Percentiles rank a stretch among this genome's conserved stretches.
Evolutionary conservation across 1,139 yeast species (phyloP).

Genomic region (Pichia sp.): DNA sequence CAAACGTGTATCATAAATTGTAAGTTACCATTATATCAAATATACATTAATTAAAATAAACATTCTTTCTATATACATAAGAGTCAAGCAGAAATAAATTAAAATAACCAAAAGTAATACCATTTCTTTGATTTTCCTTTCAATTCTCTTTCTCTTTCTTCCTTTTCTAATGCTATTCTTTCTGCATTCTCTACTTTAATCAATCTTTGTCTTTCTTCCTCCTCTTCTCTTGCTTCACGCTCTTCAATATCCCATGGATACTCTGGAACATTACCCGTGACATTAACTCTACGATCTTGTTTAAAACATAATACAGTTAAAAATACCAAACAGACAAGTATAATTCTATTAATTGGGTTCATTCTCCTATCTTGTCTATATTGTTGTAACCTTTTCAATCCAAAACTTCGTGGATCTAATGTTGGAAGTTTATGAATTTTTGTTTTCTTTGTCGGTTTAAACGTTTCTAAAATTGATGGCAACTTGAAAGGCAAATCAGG

Average conservation of each 20-base stretch:
- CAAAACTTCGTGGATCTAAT: constrained; percentile 43
- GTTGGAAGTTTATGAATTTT: constrained; percentile 31
- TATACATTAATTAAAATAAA: neutral
- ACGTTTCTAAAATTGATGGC: constrained; percentile 34
- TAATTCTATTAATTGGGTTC: constrained; percentile 50
- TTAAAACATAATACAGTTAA: constrained; percentile 41
- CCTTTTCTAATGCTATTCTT: neutral
- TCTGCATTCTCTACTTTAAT: neutral
- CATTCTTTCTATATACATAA: neutral
- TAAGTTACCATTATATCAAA: neutral
- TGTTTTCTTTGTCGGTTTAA: constrained; percentile 28
- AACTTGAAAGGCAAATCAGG: constrained; percentile 51
- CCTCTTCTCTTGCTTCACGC: constrained; percentile 30
- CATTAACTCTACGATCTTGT: constrained; percentile 46
- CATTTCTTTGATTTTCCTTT: constrained; percentile 26
- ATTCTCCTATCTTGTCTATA: constrained; percentile 40
- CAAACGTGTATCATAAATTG: neutral
- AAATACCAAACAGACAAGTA: constrained; percentile 40
- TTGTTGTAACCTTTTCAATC: constrained; percentile 41
- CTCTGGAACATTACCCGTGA: constrained; percentile 42
- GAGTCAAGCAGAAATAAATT: neutral
- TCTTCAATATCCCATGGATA: constrained; percentile 30
- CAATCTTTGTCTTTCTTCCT: constrained; percentile 2
- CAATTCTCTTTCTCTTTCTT: neutral
- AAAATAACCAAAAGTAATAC: constrained; percentile 38